Percentiles rank a stretch among this genome's conserved stretches.
These are phyloP conservation scores for Coleophoma eucalyptorum DNA, from an alignment of 2,329 filamentous ascomycete species.

Conservation along the genomic window DNA sequence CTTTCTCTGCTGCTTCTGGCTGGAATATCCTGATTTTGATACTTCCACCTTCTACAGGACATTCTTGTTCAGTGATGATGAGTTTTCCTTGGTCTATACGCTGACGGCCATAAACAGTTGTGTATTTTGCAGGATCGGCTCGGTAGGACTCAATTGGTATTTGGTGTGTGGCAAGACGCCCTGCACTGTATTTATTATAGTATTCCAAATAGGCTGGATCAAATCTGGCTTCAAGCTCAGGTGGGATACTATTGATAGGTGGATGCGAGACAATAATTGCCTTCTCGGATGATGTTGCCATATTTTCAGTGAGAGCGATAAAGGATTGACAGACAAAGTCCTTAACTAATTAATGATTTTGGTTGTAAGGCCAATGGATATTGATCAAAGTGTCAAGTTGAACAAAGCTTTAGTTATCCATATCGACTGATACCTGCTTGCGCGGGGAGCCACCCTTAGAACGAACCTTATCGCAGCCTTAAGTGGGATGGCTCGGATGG, in stretches of 20 bases:
- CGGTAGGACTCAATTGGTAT: slow-evolving; percentile 26
- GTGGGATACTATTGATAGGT: slow-evolving; percentile 36
- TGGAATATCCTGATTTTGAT: slow-evolving; percentile 37
- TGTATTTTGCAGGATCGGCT: slow-evolving; percentile 33
- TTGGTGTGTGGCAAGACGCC: slow-evolving; percentile 37
- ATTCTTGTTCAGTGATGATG: slow-evolving; percentile 34
- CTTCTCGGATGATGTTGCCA: neutral
- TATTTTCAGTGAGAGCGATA: neutral
- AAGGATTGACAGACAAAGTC: no score
- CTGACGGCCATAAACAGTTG: slow-evolving; percentile 31
- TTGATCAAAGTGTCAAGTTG: neutral
- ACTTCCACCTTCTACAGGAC: slow-evolving; percentile 32
- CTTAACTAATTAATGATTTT: neutral
- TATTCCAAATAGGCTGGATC: slow-evolving; percentile 36
- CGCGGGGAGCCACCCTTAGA: neutral
- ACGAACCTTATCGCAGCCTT: neutral
- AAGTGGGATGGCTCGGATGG: no score
- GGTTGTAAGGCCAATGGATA: neutral
- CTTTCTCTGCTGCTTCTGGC: slow-evolving; percentile 21
- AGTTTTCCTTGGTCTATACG: slow-evolving; percentile 29
- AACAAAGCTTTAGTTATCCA: no score
- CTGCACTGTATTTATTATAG: slow-evolving; percentile 37
- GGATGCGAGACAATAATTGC: slow-evolving; percentile 23
- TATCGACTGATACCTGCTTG: no score
- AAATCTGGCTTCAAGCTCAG: slow-evolving; percentile 30